These are phyloP conservation scores for Dactylis glomerata DNA, from an alignment of 176 grass and related monocot species.

Conservation along the genomic window DNA sequence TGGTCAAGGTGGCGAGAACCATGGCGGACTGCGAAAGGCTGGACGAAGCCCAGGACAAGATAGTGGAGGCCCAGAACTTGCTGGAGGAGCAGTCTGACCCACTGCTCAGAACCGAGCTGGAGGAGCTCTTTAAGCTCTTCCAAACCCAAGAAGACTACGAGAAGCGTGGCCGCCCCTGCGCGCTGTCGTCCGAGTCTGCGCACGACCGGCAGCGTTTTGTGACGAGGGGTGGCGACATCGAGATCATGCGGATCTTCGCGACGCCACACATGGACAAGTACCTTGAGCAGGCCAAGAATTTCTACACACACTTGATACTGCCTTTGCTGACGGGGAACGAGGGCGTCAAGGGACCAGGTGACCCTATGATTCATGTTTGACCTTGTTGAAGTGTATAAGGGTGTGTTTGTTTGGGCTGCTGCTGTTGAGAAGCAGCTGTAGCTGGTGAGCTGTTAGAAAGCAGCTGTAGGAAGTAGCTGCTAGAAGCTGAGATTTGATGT, in stretches of 20 bases:
- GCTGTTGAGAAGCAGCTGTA: too few relatives aligned
- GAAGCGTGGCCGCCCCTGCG: neutral
- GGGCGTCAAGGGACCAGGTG: too few relatives aligned
- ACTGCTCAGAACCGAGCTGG: neutral
- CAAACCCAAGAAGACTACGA: neutral
- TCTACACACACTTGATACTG: too few relatives aligned
- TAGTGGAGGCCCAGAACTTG: conserved; percentile 6
- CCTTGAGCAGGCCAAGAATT: conserved; percentile 3
- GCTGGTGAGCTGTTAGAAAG: too few relatives aligned
- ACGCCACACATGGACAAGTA: conserved; percentile 22
- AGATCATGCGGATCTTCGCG: neutral
- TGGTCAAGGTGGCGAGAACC: neutral
- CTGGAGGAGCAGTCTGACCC: neutral
- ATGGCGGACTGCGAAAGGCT: neutral
- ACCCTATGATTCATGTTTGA: too few relatives aligned
- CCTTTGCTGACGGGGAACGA: too few relatives aligned
- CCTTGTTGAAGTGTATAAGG: too few relatives aligned
- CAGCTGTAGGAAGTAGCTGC: too few relatives aligned
- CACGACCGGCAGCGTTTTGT: conserved; percentile 3
- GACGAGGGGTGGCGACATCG: neutral
- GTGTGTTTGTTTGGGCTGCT: too few relatives aligned
- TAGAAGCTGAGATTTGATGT: too few relatives aligned
- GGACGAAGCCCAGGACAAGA: neutral
- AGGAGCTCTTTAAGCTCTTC: neutral
- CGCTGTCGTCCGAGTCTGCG: neutral